Evolutionary conservation across 2,329 filamentous ascomycete species (phyloP), one percentile per base, ranked within the genome.

Genomic region (Hymenoscyphus albidus): DNA sequence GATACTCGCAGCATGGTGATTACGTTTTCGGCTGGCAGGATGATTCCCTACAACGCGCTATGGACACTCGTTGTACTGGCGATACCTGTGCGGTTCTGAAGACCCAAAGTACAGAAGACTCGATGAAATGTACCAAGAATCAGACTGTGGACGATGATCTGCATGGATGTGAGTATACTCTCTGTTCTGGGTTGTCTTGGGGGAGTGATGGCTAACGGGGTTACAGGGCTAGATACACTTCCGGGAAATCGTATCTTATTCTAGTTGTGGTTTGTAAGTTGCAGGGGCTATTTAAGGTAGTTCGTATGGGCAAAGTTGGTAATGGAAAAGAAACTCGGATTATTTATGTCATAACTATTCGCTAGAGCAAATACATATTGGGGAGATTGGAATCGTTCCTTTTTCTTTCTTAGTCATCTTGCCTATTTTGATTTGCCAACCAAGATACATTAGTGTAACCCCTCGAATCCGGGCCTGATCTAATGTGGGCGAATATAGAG

Each of bases 11-110:
- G 14, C 81, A 82, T 71, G 81, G 80, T 22, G 81, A 83, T 72
- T 83, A 83, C 71, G 73, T 82, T 65, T 82, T 82, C 69, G 80
- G 80, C 67, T 82, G 80, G 80, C 78, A 82, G 71, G 79, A 76
- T 66, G 76, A 82, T 71, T 75, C 78, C 13, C 78, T 83, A 51
- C 81, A 83, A 72, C 78, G 76, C 74, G 78, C 79, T 70, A 81
- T 81, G 79, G 78, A 81, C 73, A 77, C 77, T 69, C 51, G 63
- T 16, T 64, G 63, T 48, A 62, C 16, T 54, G 63, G 63, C 14
- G 59, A 62, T 22, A 35, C 55, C 18, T 64, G 63, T 27, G 32
- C 18, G 14, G 59, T 32, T 40, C 63, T 64, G 9, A 61, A 64
- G 31, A 62, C 3, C 5, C 63, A 62, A 31, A 70, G 40, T 48